Evolutionary conservation across 768 basidiomycete species (phyloP).

Genomic region (Austroboletus eburneus): DNA sequence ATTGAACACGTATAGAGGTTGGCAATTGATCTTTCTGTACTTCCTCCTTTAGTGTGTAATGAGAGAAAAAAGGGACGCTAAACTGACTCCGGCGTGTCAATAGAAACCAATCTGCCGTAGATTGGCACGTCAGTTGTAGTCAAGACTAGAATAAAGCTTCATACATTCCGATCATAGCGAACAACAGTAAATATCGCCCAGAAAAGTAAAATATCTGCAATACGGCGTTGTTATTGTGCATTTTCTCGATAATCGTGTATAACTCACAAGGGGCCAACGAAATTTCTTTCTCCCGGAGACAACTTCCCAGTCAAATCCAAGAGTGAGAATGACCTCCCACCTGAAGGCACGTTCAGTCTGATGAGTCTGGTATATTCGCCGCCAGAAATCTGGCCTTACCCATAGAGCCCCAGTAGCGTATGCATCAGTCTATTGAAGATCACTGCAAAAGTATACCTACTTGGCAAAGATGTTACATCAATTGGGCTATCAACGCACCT

Average conservation of each 20-base stretch:
- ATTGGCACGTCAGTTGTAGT: background rate
- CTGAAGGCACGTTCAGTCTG: constrained; percentile 14
- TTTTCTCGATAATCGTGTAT: background rate
- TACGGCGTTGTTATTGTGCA: constrained; percentile 2
- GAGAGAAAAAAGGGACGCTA: background rate
- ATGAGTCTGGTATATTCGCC: no score
- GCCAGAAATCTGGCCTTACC: constrained; percentile 29
- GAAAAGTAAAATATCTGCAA: constrained; percentile 42
- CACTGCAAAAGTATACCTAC: constrained; percentile 19
- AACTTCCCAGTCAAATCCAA: constrained; percentile 41
- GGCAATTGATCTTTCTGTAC: constrained; percentile 39
- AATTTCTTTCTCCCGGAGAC: constrained; percentile 39
- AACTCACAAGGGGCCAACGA: constrained; percentile 46
- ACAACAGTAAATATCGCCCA: constrained; percentile 41
- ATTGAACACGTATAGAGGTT: constrained; percentile 45
- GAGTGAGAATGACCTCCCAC: constrained; percentile 43
- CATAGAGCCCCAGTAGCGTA: constrained; percentile 41
- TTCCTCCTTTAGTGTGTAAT: background rate
- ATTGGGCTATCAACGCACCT: constrained; percentile 27
- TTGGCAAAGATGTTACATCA: no score
- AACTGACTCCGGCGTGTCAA: constrained; percentile 32
- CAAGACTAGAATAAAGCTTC: constrained; percentile 1
- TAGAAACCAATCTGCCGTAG: constrained; percentile 28
- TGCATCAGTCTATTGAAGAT: constrained; percentile 41
- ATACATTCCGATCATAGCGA: constrained; percentile 46